Evolutionary conservation across 2,329 filamentous ascomycete genomes (phyloP).

Genomic region (Lachnellula hyalina): DNA sequence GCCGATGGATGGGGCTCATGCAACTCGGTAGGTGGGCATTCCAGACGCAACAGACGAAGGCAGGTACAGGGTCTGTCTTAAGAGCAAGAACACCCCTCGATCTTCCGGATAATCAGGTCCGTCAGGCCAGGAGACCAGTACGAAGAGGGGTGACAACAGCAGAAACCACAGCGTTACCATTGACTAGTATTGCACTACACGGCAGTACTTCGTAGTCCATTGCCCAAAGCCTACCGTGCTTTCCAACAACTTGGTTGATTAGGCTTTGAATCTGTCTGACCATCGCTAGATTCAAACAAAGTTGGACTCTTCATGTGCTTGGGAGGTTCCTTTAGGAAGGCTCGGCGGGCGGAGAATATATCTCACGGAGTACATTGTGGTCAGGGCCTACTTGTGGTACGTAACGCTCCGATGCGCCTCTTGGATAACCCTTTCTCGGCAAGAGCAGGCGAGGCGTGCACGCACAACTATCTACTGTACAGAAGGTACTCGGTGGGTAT

Average conservation of each 20-base stretch:
- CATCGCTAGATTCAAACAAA: background rate
- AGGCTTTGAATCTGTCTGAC: background rate
- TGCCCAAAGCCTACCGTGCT: background rate
- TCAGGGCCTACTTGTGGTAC: no score
- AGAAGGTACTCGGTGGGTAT: no score
- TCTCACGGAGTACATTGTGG: no score
- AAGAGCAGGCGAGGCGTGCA: background rate
- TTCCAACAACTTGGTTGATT: background rate
- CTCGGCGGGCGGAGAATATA: no score
- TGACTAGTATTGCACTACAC: background rate
- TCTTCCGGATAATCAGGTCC: constrained; percentile 18
- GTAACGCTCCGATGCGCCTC: no score
- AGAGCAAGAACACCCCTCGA: constrained; percentile 12
- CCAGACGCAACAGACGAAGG: constrained; percentile 8
- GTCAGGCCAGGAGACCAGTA: background rate
- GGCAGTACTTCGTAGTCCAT: background rate
- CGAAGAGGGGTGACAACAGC: background rate
- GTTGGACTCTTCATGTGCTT: background rate
- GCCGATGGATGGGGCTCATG: constrained; percentile 4
- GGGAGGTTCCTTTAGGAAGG: no score
- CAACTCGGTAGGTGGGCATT: constrained; percentile 10
- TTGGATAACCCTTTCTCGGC: background rate
- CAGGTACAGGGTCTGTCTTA: constrained; percentile 10
- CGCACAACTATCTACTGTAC: background rate
- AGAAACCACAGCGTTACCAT: background rate